These are phyloP conservation scores for Phytophthora crassamura DNA, from an alignment of 352 stramenopile genomes.

Conservation along the genomic window DNA sequence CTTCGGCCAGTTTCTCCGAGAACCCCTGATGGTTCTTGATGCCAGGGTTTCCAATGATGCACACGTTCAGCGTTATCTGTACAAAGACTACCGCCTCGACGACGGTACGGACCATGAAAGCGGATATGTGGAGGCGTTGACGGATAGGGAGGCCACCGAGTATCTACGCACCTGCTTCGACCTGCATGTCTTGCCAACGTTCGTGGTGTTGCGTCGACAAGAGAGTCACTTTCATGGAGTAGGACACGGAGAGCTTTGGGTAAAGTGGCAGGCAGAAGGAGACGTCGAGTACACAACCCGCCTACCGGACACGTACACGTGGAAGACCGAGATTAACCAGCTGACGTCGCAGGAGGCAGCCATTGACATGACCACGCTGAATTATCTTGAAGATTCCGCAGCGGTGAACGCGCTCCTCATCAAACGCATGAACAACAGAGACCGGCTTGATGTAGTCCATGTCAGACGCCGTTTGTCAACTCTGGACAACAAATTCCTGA, in stretches of 20 bases:
- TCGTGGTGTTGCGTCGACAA: background rate
- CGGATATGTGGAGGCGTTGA: background rate
- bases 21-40: slow-evolving; percentile 4
- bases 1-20: background rate
- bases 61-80: slow-evolving; percentile 9
- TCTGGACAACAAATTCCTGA: background rate
- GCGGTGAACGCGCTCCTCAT: background rate
- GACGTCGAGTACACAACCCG: background rate
- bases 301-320: background rate
- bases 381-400: background rate
- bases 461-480: background rate
- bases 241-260: background rate
- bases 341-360: background rate
- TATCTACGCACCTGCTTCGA: background rate
- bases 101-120: slow-evolving; percentile 9
- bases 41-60: background rate
- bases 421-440: background rate
- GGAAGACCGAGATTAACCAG: background rate
- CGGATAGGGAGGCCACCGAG: background rate
- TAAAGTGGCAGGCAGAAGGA: slow-evolving; percentile 5
- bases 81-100: background rate
- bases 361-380: background rate
- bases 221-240: slow-evolving; percentile 10
- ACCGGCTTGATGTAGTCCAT: slow-evolving; percentile 1
- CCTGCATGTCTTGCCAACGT: background rate